phyloP scores from a whole-genome alignment of 2,329 filamentous ascomycete genomes.

The Tolypocladium album region DNA sequence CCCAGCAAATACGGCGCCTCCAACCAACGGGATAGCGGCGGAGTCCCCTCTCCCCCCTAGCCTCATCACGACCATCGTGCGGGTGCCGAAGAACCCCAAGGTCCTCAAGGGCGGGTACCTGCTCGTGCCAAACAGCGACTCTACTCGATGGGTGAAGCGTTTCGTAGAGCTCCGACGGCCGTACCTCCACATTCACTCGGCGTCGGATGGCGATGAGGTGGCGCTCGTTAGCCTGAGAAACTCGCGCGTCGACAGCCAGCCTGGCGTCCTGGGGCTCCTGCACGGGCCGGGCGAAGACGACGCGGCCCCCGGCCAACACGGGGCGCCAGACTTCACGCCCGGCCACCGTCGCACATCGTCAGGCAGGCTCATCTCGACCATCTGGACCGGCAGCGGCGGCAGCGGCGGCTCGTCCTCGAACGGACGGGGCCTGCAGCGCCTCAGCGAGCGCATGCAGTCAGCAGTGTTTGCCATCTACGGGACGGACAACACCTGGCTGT shows the following conservation, averaged over 20 bases:
- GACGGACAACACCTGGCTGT: slow-evolving; percentile 89
- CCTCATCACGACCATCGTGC: slow-evolving; percentile 66
- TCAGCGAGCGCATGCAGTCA: slow-evolving; percentile 49
- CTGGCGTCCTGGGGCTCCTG: slow-evolving; percentile 73
- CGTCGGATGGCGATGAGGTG: slow-evolving; percentile 79
- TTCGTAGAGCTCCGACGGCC: slow-evolving; percentile 88
- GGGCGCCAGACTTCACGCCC: slow-evolving; percentile 26
- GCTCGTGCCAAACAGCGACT: slow-evolving; percentile 71
- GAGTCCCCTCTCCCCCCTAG: slow-evolving; percentile 43
- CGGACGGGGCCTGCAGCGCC: slow-evolving; percentile 34
- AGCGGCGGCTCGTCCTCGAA: slow-evolving; percentile 15
- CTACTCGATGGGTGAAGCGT: slow-evolving; percentile 77
- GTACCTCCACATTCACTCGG: slow-evolving; percentile 83
- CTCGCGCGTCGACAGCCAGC: slow-evolving; percentile 83
- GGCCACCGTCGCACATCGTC: slow-evolving; percentile 39
- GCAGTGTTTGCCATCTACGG: slow-evolving; percentile 93
- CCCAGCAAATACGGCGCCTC: slow-evolving; percentile 56
- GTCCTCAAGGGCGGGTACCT: slow-evolving; percentile 83
- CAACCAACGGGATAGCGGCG: slow-evolving; percentile 46
- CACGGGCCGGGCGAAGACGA: slow-evolving; percentile 34
- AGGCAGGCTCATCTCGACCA: slow-evolving; percentile 41
- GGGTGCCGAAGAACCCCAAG: slow-evolving; percentile 68
- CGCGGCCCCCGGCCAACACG: slow-evolving; percentile 20
- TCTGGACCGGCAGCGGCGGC: slow-evolving; percentile 39
- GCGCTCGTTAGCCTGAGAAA: slow-evolving; percentile 82